Evolutionary conservation across 2,329 filamentous ascomycete species (phyloP).

Genomic region (Drechslerella stenobrocha): DNA sequence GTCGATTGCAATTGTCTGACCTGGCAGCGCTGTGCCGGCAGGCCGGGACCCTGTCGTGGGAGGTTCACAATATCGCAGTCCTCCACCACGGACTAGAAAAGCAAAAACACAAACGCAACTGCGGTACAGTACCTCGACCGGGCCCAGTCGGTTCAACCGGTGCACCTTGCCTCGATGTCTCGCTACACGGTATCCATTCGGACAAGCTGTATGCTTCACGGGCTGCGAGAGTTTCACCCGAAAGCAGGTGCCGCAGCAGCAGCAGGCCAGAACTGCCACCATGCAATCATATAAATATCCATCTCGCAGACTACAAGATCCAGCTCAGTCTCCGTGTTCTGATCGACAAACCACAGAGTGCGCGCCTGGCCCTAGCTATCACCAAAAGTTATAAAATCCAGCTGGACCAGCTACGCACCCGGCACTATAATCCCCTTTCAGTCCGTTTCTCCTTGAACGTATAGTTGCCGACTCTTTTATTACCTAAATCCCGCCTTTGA

Average conservation of each 20-base stretch:
- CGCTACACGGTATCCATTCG: slow-evolving; percentile 40
- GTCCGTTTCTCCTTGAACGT: no score
- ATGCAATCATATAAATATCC: slow-evolving; percentile 44
- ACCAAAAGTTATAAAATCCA: background rate
- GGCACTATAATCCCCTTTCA: no score
- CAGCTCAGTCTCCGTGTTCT: slow-evolving; percentile 42
- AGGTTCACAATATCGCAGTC: background rate
- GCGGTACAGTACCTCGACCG: no score
- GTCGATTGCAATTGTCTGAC: slow-evolving; percentile 8
- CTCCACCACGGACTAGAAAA: background rate
- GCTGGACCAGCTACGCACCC: no score
- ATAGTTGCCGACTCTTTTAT: background rate
- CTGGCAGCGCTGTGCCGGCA: slow-evolving; percentile 1
- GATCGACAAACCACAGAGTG: slow-evolving; percentile 36
- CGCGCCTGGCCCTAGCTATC: slow-evolving; percentile 12
- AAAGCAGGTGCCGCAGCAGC: slow-evolving; percentile 17
- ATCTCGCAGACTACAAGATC: slow-evolving; percentile 48
- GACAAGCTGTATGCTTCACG: slow-evolving; percentile 20
- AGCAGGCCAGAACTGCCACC: slow-evolving; percentile 12
- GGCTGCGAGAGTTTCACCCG: slow-evolving; percentile 3
- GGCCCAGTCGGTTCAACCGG: slow-evolving; percentile 22
- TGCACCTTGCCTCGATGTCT: slow-evolving; percentile 43
- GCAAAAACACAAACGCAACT: background rate
- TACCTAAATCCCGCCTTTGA: background rate
- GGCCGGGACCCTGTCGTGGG: slow-evolving; percentile 21